Evolutionary conservation across 176 grass and related monocot species (phyloP).

Genomic region (Musa acuminata): DNA sequence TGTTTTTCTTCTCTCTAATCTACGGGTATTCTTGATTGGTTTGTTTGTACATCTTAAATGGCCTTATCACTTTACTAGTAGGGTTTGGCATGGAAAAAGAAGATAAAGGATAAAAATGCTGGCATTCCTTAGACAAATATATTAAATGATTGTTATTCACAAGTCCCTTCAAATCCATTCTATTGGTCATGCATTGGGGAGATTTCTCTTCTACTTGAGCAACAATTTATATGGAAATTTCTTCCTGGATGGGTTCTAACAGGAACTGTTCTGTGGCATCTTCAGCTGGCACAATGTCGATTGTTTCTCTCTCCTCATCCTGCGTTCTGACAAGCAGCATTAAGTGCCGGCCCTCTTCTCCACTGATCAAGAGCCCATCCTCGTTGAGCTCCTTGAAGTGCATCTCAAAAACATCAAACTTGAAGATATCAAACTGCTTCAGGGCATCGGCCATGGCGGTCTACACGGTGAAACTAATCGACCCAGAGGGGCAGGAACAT

Average conservation of each 20-base stretch:
- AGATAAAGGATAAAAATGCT: too few relatives aligned
- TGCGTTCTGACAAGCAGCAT: constrained; percentile 28
- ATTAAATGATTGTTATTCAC: not conserved
- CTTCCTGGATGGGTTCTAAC: not conserved
- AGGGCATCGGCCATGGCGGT: constrained; percentile 43
- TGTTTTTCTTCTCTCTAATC: too few relatives aligned
- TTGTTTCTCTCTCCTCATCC: constrained; percentile 27
- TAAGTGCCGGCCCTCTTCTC: constrained; percentile 20
- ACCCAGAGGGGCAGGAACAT: constrained; percentile 36
- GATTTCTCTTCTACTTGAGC: not conserved
- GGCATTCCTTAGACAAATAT: too few relatives aligned
- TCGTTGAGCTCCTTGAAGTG: constrained; percentile 40
- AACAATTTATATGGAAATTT: not conserved
- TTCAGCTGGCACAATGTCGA: constrained; percentile 35
- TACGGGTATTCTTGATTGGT: too few relatives aligned
- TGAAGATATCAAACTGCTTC: constrained; percentile 37
- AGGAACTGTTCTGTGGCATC: too few relatives aligned
- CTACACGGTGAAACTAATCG: constrained; percentile 79
- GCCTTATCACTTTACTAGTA: too few relatives aligned
- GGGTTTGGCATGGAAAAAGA: too few relatives aligned
- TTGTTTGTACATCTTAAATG: too few relatives aligned
- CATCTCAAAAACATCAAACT: constrained; percentile 17
- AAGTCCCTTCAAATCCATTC: not conserved
- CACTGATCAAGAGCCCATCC: constrained; percentile 22
- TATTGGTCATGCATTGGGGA: not conserved